Conservation (phyloP, 306 rosid species). For the Macrotyloma uniflorum region DNA sequence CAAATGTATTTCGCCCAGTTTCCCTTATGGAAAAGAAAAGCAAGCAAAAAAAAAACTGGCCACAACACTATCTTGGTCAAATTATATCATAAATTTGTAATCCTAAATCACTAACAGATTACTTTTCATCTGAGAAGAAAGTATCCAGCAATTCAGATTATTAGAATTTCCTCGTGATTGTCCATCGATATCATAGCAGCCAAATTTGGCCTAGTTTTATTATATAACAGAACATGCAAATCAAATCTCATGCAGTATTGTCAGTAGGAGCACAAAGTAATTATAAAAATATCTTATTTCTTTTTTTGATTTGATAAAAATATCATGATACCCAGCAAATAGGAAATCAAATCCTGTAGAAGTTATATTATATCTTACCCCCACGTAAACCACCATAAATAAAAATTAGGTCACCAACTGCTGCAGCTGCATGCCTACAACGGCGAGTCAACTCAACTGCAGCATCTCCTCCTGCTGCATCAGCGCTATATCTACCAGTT, state of each 20-base stretch:
- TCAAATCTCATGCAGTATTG: constrained; percentile 22
- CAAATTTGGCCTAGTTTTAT: constrained; percentile 17
- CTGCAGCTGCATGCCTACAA: constrained; percentile 99
- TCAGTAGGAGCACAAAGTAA: constrained; percentile 13
- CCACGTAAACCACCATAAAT: constrained; percentile 99
- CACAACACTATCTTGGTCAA: background rate
- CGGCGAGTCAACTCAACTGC: constrained; percentile 97
- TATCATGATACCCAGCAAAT: constrained; percentile 19
- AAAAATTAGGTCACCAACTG: constrained; percentile 93
- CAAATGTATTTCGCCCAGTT: background rate
- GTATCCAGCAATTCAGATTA: background rate
- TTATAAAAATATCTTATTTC: constrained; percentile 15
- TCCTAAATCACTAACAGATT: background rate
- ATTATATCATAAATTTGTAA: background rate
- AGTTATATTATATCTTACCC: constrained; percentile 57
- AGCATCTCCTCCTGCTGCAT: constrained; percentile 99
- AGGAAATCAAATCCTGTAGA: constrained; percentile 18
- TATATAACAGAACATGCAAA: constrained; percentile 10
- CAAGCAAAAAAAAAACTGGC: no score
- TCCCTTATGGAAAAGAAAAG: no score
- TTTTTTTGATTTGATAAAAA: no score
- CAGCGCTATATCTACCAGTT: constrained; percentile 98
- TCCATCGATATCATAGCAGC: constrained; percentile 5
- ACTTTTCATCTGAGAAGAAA: background rate
- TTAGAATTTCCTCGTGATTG: constrained; percentile 20